A percentile compares a stretch with the other conserved stretches of the same genome.
Conservation (phyloP, 805 yeast species). For the Kodamaea restingae region DNA sequence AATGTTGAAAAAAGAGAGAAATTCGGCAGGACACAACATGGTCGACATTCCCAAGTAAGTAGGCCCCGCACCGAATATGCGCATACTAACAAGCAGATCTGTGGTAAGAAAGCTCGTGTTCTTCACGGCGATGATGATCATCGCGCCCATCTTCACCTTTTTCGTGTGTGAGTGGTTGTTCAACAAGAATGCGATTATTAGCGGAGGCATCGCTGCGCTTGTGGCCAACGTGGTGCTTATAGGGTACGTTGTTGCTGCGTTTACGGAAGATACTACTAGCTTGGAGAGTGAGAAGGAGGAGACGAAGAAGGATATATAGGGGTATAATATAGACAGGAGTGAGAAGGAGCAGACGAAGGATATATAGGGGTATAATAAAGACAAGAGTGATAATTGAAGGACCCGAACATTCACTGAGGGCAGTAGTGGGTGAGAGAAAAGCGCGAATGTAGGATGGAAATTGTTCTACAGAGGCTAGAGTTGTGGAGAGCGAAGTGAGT, state of each 20-base stretch:
- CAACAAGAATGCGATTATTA: conserved; percentile 52
- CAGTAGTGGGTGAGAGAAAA: not conserved
- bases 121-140: conserved; percentile 74
- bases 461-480: too few relatives aligned
- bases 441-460: too few relatives aligned
- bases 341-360: conserved; percentile 20
- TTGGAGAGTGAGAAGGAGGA: conserved; percentile 22
- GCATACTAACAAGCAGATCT: conserved; percentile 40
- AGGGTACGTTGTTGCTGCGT: conserved; percentile 71
- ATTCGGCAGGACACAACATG: conserved; percentile 3
- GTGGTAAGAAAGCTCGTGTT: conserved; percentile 66
- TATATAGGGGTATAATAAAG: not conserved
- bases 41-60: conserved; percentile 16
- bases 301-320: conserved; percentile 11
- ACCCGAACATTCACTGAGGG: too few relatives aligned
- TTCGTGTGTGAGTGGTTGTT: conserved; percentile 48
- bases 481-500: too few relatives aligned
- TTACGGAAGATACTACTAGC: conserved; percentile 54
- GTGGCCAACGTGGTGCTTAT: conserved; percentile 71
- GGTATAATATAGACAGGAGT: conserved; percentile 12
- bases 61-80: too few relatives aligned
- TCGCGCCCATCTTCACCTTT: conserved; percentile 61
- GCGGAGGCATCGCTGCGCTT: conserved; percentile 79
- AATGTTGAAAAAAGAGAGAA: conserved; percentile 3
- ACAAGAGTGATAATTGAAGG: too few relatives aligned